These are phyloP conservation scores for Cladobotryum mycophilum DNA, from an alignment of 2,329 filamentous ascomycete genomes.

Conservation along the genomic window DNA sequence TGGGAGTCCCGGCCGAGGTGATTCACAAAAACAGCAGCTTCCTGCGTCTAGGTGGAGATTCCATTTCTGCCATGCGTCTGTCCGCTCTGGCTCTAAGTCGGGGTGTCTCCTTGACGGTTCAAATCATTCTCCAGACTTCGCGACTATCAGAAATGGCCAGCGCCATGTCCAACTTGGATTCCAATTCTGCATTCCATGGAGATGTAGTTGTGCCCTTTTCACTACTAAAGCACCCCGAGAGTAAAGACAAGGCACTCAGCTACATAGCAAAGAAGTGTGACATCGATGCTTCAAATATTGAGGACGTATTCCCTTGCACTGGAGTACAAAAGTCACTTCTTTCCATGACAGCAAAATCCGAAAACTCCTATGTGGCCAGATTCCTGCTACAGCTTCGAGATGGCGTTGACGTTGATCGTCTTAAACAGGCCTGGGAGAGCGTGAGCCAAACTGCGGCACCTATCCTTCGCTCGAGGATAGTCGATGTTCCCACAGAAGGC, in stretches of 20 bases:
- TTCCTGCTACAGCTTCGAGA: not conserved
- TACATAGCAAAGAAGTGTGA: too few species aligned
- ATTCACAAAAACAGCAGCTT: not conserved
- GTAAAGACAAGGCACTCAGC: too few species aligned
- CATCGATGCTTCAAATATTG: too few species aligned
- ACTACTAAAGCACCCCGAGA: too few species aligned
- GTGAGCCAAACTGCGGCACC: conserved; percentile 1
- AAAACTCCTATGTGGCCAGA: too few species aligned
- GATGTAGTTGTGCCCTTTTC: too few species aligned
- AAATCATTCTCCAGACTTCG: not conserved
- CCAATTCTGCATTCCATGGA: too few species aligned
- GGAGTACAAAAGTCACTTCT: too few species aligned
- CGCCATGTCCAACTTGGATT: too few species aligned
- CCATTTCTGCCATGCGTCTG: not conserved
- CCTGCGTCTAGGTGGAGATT: not conserved
- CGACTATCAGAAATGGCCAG: too few species aligned
- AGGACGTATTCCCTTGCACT: too few species aligned
- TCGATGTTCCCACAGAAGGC: conserved; percentile 3
- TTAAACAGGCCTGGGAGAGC: conserved; percentile 3
- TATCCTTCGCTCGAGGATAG: conserved; percentile 7
- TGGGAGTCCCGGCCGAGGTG: not conserved
- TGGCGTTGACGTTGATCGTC: conserved; percentile 1
- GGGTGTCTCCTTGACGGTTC: not conserved
- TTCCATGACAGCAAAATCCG: too few species aligned
- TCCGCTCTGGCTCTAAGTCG: not conserved